Evolutionary conservation across 2,329 filamentous ascomycete genomes (phyloP).

Genomic region (Lanzia echinophila): DNA sequence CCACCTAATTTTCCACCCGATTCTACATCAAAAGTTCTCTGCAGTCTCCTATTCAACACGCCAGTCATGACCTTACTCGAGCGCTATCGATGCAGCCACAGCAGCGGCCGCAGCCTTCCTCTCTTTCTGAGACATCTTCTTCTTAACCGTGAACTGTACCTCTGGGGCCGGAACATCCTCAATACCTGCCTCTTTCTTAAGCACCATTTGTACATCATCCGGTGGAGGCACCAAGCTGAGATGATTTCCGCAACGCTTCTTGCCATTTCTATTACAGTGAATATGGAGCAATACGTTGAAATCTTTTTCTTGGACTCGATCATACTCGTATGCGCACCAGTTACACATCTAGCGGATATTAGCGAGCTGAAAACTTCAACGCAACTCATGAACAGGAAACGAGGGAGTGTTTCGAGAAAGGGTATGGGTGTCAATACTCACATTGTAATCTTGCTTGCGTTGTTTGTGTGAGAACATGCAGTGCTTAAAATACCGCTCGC

Average conservation of each 20-base stretch:
- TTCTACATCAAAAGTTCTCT: no score
- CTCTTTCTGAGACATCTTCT: neutral
- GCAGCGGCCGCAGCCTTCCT: neutral
- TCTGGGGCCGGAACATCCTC: neutral
- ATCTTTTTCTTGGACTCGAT: neutral
- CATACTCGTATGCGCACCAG: neutral
- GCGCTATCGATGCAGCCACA: no score
- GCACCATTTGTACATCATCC: neutral
- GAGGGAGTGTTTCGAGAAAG: neutral
- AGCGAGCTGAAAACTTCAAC: neutral
- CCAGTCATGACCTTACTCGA: no score
- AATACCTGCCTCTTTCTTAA: neutral
- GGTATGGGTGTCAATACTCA: neutral
- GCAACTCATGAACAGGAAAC: no score
- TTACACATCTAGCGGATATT: neutral
- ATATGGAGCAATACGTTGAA: neutral
- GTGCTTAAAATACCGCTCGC: neutral
- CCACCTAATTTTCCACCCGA: no score
- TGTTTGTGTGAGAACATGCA: neutral
- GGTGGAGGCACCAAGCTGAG: neutral
- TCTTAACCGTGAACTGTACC: neutral
- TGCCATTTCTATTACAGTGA: neutral
- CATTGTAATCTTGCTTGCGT: neutral
- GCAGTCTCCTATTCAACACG: no score
- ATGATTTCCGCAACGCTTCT: neutral